Conservation (phyloP, 2,329 filamentous ascomycete species). For the Pseudovirgaria hyperparasitica region DNA sequence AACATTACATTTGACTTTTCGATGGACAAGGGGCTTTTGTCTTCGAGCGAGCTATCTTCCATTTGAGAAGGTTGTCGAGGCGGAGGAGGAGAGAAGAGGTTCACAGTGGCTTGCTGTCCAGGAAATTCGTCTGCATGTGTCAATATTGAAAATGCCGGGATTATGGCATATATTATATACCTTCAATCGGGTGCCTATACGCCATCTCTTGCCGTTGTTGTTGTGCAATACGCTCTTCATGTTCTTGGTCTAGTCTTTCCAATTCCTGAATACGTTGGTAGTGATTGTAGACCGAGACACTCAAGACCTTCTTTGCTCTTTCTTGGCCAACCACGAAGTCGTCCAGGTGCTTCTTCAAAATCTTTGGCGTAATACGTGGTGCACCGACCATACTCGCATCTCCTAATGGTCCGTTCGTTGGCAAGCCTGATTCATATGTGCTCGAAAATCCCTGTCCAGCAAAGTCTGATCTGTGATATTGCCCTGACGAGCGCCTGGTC, state of each 20-base stretch:
- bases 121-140: slow-evolving; percentile 44
- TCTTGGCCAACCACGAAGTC: slow-evolving; percentile 96
- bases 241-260: slow-evolving; percentile 65
- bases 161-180: slow-evolving; percentile 27
- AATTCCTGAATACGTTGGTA: slow-evolving; percentile 76
- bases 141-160: slow-evolving; percentile 5
- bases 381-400: slow-evolving; percentile 45
- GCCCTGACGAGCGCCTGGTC: slow-evolving; percentile 27
- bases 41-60: slow-evolving; percentile 33
- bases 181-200: slow-evolving; percentile 65
- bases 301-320: slow-evolving; percentile 84
- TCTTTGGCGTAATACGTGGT: slow-evolving; percentile 46
- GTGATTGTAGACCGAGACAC: slow-evolving; percentile 90
- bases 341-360: slow-evolving; percentile 80
- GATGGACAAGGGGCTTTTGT: slow-evolving; percentile 54
- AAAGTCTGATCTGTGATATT: slow-evolving; percentile 50
- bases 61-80: slow-evolving; percentile 11
- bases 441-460: slow-evolving; percentile 48
- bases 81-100: slow-evolving; percentile 14
- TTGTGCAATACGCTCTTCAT: slow-evolving; percentile 60
- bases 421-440: slow-evolving; percentile 49
- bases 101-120: slow-evolving; percentile 44
- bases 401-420: slow-evolving; percentile 50
- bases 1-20: slow-evolving; percentile 93
- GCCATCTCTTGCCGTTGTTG: slow-evolving; percentile 56